Percentiles rank a stretch among this genome's conserved stretches.
phyloP scores from a whole-genome alignment of 1,284 basidiomycete species.

The Termitomyces sp. region DNA sequence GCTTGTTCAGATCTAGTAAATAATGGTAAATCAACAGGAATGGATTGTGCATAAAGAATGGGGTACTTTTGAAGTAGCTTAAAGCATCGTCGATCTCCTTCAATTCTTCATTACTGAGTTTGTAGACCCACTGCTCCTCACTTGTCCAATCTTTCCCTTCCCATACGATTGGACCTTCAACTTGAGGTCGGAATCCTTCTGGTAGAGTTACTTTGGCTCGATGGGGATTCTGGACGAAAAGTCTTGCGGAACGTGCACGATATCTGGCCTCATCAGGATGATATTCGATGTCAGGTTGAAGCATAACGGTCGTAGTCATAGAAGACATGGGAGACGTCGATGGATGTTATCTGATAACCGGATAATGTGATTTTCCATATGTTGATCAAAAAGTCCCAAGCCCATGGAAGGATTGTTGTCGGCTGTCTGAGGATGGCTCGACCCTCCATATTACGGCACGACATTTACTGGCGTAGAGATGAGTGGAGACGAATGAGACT shows the following conservation, averaged over 20 bases:
- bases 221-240: conserved; percentile 33
- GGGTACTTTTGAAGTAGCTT: conserved; percentile 34
- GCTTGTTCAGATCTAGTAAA: conserved; percentile 25
- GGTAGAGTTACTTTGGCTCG: conserved; percentile 31
- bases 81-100: conserved; percentile 35
- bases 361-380: not conserved
- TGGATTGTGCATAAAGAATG: not conserved
- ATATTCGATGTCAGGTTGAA: conserved; percentile 35
- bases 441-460: no score
- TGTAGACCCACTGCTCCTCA: conserved; percentile 38
- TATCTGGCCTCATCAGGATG: conserved; percentile 37
- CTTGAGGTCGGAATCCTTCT: conserved; percentile 29
- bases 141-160: conserved; percentile 38
- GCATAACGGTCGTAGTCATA: not conserved
- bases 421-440: no score
- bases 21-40: not conserved
- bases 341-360: not conserved
- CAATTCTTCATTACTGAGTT: conserved; percentile 29
- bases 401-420: no score
- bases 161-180: conserved; percentile 37
- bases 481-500: not conserved
- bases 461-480: no score
- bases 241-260: conserved; percentile 30
- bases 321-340: not conserved
- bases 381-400: no score